Evolutionary conservation across 1,139 yeast genomes (phyloP).

Genomic region (Yamadazyma epiphylla): DNA sequence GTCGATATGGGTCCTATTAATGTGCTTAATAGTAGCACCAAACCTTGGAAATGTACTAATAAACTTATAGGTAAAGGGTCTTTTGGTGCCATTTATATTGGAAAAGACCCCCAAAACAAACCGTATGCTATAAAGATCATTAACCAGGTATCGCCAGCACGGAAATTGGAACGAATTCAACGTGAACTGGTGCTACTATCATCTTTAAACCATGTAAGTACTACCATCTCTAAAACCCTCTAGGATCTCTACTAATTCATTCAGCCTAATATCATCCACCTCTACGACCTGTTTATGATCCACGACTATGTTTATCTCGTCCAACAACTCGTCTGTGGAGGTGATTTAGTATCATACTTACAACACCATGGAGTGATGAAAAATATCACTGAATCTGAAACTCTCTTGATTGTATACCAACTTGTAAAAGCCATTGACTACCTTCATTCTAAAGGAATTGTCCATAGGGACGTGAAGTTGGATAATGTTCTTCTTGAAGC

Average conservation of each 20-base stretch:
- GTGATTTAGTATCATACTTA: conserved; percentile 62
- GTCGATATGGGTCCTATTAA: no score
- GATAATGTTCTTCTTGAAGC: conserved; percentile 54
- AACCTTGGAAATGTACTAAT: conserved; percentile 45
- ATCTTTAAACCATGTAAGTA: conserved; percentile 35
- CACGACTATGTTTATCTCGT: conserved; percentile 40
- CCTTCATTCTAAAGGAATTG: conserved; percentile 33
- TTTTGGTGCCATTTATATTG: conserved; percentile 49
- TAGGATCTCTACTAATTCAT: conserved; percentile 12
- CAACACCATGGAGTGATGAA: conserved; percentile 37
- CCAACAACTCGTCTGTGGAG: conserved; percentile 56
- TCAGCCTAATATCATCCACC: conserved; percentile 42
- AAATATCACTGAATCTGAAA: conserved; percentile 51
- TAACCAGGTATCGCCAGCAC: conserved; percentile 20
- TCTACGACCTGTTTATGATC: conserved; percentile 36
- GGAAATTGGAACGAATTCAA: conserved; percentile 12
- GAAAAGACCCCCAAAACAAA: conserved; percentile 11
- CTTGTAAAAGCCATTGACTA: conserved; percentile 50
- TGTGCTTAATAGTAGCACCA: no score
- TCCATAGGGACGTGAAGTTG: conserved; percentile 30
- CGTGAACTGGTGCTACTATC: conserved; percentile 42
- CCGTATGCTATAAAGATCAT: conserved; percentile 53
- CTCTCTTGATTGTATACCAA: conserved; percentile 53
- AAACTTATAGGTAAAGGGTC: conserved; percentile 56
- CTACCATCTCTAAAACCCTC: conserved; percentile 2